Conservation (phyloP, 2,329 filamentous ascomycete species). For the Fusarium solani-melongenae region DNA sequence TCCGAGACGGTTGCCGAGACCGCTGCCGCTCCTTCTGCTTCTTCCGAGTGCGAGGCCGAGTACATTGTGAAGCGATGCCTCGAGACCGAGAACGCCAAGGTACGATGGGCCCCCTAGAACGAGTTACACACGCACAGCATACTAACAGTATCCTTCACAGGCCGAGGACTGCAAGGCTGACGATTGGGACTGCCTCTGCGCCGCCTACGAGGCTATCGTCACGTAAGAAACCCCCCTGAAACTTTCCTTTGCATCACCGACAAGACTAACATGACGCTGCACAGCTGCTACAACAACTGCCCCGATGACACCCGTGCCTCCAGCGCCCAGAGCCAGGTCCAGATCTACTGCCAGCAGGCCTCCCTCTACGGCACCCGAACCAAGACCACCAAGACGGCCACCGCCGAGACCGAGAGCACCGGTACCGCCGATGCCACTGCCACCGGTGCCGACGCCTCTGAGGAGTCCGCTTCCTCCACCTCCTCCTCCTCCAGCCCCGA, state of each 20-base stretch:
- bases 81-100: slow-evolving; percentile 52
- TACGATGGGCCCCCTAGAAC: slow-evolving; percentile 17
- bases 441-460: slow-evolving; percentile 31
- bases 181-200: slow-evolving; percentile 62
- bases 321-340: slow-evolving; percentile 51
- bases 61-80: slow-evolving; percentile 61
- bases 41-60: slow-evolving; percentile 55
- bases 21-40: slow-evolving; percentile 42
- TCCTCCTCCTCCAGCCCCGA: slow-evolving; percentile 34
- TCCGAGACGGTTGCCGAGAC: slow-evolving; percentile 27
- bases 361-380: slow-evolving; percentile 54
- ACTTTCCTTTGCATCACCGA: neutral
- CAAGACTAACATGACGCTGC: slow-evolving; percentile 11
- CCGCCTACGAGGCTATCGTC: slow-evolving; percentile 55
- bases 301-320: slow-evolving; percentile 57
- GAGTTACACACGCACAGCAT: neutral
- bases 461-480: slow-evolving; percentile 29
- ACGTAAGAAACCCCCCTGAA: slow-evolving; percentile 54
- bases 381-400: slow-evolving; percentile 38
- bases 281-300: slow-evolving; percentile 68
- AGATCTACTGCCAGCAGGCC: slow-evolving; percentile 59
- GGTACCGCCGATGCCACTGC: slow-evolving; percentile 28
- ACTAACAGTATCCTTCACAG: slow-evolving; percentile 32
- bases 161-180: slow-evolving; percentile 50
- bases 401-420: slow-evolving; percentile 29